A percentile compares a stretch with the other conserved stretches of the same genome.
phyloP scores from a whole-genome alignment of 441 rosid species.

The Erodium moschatum region DNA sequence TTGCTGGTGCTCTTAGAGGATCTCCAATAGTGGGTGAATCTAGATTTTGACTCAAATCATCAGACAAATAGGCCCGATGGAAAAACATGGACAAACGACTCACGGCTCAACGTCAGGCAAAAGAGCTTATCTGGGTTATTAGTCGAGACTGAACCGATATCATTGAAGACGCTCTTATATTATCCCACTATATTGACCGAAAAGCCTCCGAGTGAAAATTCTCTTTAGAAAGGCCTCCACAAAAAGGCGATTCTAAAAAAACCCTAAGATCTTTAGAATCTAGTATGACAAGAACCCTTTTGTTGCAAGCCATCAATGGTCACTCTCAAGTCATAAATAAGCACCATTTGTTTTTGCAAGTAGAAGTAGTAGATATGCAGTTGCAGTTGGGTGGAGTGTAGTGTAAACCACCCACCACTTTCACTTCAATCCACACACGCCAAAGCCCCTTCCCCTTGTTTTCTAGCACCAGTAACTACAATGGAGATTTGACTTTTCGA shows the following conservation, averaged over 20 bases:
- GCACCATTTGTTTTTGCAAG: neutral
- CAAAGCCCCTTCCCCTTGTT: too few relatives aligned
- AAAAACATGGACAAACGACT: too few relatives aligned
- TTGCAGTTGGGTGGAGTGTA: neutral
- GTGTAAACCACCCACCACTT: slow-evolving; percentile 6
- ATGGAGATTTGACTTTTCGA: too few relatives aligned
- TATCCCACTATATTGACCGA: too few relatives aligned
- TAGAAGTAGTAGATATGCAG: neutral
- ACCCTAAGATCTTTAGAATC: slow-evolving; percentile 1
- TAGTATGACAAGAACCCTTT: slow-evolving; percentile 4
- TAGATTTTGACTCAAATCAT: too few relatives aligned
- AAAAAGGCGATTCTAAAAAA: neutral
- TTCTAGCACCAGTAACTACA: too few relatives aligned
- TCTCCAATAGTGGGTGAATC: too few relatives aligned
- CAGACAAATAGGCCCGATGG: too few relatives aligned
- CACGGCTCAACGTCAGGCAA: too few relatives aligned
- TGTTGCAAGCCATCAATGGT: slow-evolving; percentile 7
- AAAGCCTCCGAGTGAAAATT: neutral
- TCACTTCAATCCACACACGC: neutral
- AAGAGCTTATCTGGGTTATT: too few relatives aligned
- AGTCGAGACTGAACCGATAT: too few relatives aligned
- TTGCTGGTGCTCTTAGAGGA: too few relatives aligned
- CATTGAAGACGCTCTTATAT: neutral
- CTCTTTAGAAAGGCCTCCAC: neutral
- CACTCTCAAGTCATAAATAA: slow-evolving; percentile 8